Conservation (phyloP, 2,329 filamentous ascomycete species). For the Pseudogymnoascus verrucosus region DNA sequence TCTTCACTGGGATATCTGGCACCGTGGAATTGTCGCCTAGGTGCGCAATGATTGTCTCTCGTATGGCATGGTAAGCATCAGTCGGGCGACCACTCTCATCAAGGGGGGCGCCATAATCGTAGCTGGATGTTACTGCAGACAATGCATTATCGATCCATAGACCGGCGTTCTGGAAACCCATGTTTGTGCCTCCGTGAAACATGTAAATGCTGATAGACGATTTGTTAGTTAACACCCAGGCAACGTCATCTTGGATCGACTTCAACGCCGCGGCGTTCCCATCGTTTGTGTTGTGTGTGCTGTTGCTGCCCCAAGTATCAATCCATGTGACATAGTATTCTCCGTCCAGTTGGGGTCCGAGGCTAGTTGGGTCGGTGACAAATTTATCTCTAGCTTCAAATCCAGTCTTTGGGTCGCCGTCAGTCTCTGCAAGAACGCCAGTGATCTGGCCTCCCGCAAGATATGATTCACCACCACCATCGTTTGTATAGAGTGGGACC, state of each 20-base stretch:
- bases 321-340: conserved; percentile 41
- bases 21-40: conserved; percentile 29
- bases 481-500: conserved; percentile 41
- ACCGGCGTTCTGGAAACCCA: conserved; percentile 39
- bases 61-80: conserved; percentile 35
- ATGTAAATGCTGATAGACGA: conserved; percentile 43
- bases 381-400: conserved; percentile 36
- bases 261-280: conserved; percentile 22
- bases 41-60: conserved; percentile 33
- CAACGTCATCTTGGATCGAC: conserved; percentile 29
- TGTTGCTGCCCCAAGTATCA: conserved; percentile 37
- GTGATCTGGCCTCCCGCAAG: conserved; percentile 37
- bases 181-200: conserved; percentile 47
- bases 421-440: conserved; percentile 38
- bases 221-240: conserved; percentile 31
- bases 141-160: conserved; percentile 34
- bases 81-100: conserved; percentile 42
- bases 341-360: conserved; percentile 40
- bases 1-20: conserved; percentile 30
- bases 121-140: conserved; percentile 37
- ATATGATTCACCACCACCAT: conserved; percentile 37
- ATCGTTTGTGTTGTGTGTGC: conserved; percentile 30
- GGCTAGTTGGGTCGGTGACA: conserved; percentile 34
- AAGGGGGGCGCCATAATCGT: conserved; percentile 43
- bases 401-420: conserved; percentile 35